phyloP scores from a whole-genome alignment of 306 rosid genomes.

The Casuarina cunninghamiana region DNA sequence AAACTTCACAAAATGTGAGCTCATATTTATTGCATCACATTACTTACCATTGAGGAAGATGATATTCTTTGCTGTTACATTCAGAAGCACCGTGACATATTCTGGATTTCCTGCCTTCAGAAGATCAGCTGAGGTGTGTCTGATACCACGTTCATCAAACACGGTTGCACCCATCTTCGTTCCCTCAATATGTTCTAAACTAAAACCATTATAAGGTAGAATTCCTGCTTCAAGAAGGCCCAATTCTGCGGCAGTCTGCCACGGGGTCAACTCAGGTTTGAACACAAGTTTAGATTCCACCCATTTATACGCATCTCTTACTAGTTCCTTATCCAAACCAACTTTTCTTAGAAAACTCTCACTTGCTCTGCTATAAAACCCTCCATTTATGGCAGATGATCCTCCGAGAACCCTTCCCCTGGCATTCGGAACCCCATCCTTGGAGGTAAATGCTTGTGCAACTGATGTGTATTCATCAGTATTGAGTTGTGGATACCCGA shows the following conservation, averaged over 20 bases:
- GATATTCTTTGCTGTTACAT: constrained; percentile 12
- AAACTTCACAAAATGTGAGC: not conserved
- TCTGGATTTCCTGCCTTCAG: too few relatives aligned
- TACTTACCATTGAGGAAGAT: constrained; percentile 55
- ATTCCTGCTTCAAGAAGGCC: constrained; percentile 75
- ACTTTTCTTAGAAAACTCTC: constrained; percentile 45
- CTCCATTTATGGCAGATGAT: too few relatives aligned
- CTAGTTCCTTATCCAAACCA: constrained; percentile 60
- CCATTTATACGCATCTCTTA: constrained; percentile 60
- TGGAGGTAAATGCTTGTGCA: too few relatives aligned
- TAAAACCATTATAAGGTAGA: constrained; percentile 28
- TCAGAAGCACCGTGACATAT: too few relatives aligned
- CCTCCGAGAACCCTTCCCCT: too few relatives aligned
- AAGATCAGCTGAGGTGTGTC: too few relatives aligned
- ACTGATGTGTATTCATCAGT: constrained; percentile 44
- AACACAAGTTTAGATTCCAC: constrained; percentile 66
- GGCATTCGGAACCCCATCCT: too few relatives aligned
- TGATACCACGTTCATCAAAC: not conserved
- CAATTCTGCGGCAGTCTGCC: constrained; percentile 67
- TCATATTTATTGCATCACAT: not conserved
- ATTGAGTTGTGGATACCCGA: constrained; percentile 49
- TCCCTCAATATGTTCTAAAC: too few relatives aligned
- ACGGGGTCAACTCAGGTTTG: constrained; percentile 50
- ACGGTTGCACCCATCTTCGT: constrained; percentile 16
- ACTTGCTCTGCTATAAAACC: constrained; percentile 70